Evolutionary conservation across 2,329 filamentous ascomycete genomes (phyloP).

Genomic region (Xylaria sp.): DNA sequence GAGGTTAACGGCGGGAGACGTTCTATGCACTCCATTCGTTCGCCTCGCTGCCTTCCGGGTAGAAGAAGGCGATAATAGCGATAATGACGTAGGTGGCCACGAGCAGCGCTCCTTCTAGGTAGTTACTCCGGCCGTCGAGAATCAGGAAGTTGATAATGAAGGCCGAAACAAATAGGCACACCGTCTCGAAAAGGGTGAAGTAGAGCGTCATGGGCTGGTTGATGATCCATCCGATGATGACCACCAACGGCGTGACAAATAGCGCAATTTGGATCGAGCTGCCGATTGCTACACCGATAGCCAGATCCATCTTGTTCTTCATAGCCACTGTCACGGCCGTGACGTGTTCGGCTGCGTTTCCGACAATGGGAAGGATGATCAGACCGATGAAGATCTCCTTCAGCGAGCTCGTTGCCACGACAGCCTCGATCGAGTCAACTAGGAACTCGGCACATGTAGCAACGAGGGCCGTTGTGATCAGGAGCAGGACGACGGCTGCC

Average conservation of each 20-base stretch:
- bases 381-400: slow-evolving; percentile 76
- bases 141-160: slow-evolving; percentile 91
- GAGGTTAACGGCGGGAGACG: slow-evolving; percentile 10
- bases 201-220: slow-evolving; percentile 79
- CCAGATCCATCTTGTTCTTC: slow-evolving; percentile 81
- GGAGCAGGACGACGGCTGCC: slow-evolving; percentile 69
- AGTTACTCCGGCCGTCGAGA: slow-evolving; percentile 86
- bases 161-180: slow-evolving; percentile 84
- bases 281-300: slow-evolving; percentile 77
- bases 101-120: slow-evolving; percentile 80
- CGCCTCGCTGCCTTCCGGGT: slow-evolving; percentile 63
- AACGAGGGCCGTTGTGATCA: slow-evolving; percentile 73
- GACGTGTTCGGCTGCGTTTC: slow-evolving; percentile 78
- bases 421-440: slow-evolving; percentile 73
- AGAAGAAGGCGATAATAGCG: slow-evolving; percentile 73
- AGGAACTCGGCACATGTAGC: slow-evolving; percentile 77
- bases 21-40: slow-evolving; percentile 51
- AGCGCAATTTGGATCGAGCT: slow-evolving; percentile 78
- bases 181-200: slow-evolving; percentile 90
- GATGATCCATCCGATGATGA: slow-evolving; percentile 78
- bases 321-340: slow-evolving; percentile 76
- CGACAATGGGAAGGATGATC: slow-evolving; percentile 78
- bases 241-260: slow-evolving; percentile 75
- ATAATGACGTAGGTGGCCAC: slow-evolving; percentile 77
- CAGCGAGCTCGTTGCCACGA: slow-evolving; percentile 66